Evolutionary conservation across 2,329 filamentous ascomycete species (phyloP).

Genomic region (Neofusicoccum sp.): DNA sequence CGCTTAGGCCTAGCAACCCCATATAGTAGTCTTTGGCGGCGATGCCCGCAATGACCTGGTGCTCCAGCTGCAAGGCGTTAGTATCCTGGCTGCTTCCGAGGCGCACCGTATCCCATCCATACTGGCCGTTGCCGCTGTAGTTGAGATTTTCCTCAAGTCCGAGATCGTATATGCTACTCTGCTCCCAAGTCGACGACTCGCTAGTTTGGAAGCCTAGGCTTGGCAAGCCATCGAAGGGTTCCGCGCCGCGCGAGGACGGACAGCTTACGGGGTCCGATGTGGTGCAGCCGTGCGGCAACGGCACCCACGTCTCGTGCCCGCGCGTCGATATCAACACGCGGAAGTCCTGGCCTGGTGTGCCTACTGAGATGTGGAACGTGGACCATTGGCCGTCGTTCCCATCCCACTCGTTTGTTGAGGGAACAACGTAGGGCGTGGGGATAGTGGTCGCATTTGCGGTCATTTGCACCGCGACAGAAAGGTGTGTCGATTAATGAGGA

Average conservation of each 20-base stretch:
- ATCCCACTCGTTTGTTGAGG: slow-evolving; percentile 31
- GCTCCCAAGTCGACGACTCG: slow-evolving; percentile 34
- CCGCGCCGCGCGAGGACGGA: slow-evolving; percentile 33
- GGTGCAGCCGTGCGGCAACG: slow-evolving; percentile 38
- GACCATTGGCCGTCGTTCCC: slow-evolving; percentile 47
- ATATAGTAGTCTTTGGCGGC: slow-evolving; percentile 35
- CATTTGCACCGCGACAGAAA: no score
- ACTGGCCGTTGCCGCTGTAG: slow-evolving; percentile 30
- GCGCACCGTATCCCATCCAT: slow-evolving; percentile 36
- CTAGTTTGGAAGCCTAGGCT: slow-evolving; percentile 37
- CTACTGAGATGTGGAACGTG: slow-evolving; percentile 43
- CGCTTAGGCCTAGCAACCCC: slow-evolving; percentile 1
- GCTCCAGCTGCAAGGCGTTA: slow-evolving; percentile 29
- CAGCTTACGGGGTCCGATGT: slow-evolving; percentile 32
- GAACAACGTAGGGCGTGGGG: no score
- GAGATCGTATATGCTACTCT: slow-evolving; percentile 35
- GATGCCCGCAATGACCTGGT: slow-evolving; percentile 35
- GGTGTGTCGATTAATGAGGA: no score
- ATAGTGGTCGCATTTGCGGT: no score
- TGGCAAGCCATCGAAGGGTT: slow-evolving; percentile 33
- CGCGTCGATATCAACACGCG: slow-evolving; percentile 38
- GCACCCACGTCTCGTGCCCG: slow-evolving; percentile 33
- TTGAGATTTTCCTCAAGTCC: slow-evolving; percentile 35
- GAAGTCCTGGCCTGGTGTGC: slow-evolving; percentile 42
- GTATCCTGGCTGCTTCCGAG: slow-evolving; percentile 30